phyloP scores from a whole-genome alignment of 495 filamentous ascomycete genomes.

The Aspergillus ellipticus region DNA sequence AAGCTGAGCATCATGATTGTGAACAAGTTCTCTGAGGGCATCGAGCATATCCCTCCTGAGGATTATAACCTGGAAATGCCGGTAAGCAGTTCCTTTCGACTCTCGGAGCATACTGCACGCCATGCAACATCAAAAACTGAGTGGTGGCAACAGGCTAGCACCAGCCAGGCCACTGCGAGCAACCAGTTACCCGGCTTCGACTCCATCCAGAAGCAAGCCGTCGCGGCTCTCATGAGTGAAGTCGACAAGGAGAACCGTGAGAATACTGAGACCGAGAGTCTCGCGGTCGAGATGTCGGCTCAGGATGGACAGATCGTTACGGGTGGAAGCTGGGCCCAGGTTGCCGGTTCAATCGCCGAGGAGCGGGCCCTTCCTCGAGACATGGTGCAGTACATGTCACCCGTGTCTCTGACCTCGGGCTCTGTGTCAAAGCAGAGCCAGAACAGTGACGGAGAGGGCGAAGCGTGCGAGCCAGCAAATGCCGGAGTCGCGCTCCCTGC shows the following conservation, averaged over 20 bases:
- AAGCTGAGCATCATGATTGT: conserved; percentile 24
- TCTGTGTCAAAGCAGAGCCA: conserved; percentile 17
- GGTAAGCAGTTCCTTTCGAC: conserved; percentile 12
- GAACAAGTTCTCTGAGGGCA: conserved; percentile 16
- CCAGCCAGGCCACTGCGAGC: background rate
- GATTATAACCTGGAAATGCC: conserved; percentile 12
- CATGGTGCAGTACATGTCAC: conserved; percentile 16
- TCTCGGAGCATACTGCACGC: no score
- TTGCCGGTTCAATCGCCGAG: conserved; percentile 11
- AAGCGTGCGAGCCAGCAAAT: background rate
- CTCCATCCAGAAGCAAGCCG: conserved; percentile 13
- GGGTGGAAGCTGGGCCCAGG: conserved; percentile 23
- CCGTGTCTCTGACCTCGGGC: conserved; percentile 10
- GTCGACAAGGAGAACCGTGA: conserved; percentile 11
- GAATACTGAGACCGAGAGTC: conserved; percentile 3
- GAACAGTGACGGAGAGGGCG: conserved; percentile 15
- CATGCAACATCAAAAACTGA: background rate
- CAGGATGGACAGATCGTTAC: conserved; percentile 2
- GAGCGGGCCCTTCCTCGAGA: conserved; percentile 4
- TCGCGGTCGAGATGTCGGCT: background rate
- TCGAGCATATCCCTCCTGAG: conserved; percentile 12
- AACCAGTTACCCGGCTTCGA: background rate
- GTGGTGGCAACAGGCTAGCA: background rate
- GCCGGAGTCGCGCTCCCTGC: conserved; percentile 1
- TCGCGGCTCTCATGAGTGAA: conserved; percentile 14